Conservation (phyloP, 257 asterid species). For the Ophiorrhiza pumila region DNA sequence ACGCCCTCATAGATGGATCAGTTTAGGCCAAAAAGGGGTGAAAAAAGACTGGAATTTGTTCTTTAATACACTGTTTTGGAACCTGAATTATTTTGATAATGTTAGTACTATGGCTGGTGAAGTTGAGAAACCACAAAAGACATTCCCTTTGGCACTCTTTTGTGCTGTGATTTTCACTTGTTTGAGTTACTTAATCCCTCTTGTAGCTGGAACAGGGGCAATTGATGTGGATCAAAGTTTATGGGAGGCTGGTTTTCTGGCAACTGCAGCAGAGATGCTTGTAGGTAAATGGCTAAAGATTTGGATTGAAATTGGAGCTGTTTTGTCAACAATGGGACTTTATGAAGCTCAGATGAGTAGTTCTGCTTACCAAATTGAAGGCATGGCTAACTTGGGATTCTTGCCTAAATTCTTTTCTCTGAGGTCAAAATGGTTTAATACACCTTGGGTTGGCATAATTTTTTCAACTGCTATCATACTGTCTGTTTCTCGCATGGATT, state of each 20-base stretch:
- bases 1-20: slow-evolving; percentile 51
- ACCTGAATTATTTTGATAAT: slow-evolving; percentile 65
- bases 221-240: slow-evolving; percentile 40
- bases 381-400: slow-evolving; percentile 51
- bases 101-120: slow-evolving; percentile 70
- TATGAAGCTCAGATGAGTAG: slow-evolving; percentile 60
- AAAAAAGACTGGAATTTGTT: slow-evolving; percentile 56
- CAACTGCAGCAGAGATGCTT: slow-evolving; percentile 34
- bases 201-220: slow-evolving; percentile 56
- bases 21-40: slow-evolving; percentile 54
- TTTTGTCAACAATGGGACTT: slow-evolving; percentile 46
- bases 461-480: slow-evolving; percentile 39
- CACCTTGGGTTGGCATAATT: slow-evolving; percentile 64
- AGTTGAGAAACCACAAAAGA: slow-evolving; percentile 60
- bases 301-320: slow-evolving; percentile 61
- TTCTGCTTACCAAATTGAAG: slow-evolving; percentile 48
- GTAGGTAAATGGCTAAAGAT: slow-evolving; percentile 56
- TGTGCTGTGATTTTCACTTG: slow-evolving; percentile 57
- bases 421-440: slow-evolving; percentile 48
- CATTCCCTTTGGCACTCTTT: slow-evolving; percentile 46
- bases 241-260: slow-evolving; percentile 50
- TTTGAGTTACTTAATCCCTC: slow-evolving; percentile 51
- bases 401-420: slow-evolving; percentile 36
- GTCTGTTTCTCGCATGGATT: slow-evolving; percentile 38
- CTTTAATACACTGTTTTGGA: slow-evolving; percentile 68